A percentile compares a stretch with the other conserved stretches of the same genome.
Evolutionary conservation across 2,329 filamentous ascomycete species (phyloP).

Genomic region (Periglandula ipomoeae): DNA sequence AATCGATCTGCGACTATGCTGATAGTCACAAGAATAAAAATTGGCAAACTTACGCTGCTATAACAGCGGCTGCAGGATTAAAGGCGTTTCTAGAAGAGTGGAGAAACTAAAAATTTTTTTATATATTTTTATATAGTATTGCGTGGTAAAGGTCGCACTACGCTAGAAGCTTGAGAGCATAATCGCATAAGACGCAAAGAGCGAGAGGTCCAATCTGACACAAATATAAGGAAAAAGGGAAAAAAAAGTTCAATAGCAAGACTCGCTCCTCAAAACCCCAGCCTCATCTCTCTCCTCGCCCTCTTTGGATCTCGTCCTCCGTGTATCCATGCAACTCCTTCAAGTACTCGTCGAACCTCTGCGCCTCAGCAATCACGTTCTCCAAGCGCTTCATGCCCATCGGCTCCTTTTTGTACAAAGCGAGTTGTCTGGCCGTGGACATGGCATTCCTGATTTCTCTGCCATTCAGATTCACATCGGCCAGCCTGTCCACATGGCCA

Average conservation of each 20-base stretch:
- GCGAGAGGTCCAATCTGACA: too few relatives aligned
- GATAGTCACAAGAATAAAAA: slow-evolving; percentile 28
- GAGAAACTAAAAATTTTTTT: not conserved
- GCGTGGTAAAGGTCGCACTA: too few relatives aligned
- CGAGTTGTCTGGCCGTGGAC: not conserved
- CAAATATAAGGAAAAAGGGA: too few relatives aligned
- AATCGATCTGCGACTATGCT: slow-evolving; percentile 28
- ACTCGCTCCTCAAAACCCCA: too few relatives aligned
- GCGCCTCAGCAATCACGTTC: not conserved
- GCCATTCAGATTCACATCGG: not conserved
- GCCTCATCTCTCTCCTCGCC: not conserved
- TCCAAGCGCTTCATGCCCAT: not conserved
- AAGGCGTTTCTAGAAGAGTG: slow-evolving; percentile 7
- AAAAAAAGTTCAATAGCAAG: too few relatives aligned
- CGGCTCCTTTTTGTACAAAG: not conserved
- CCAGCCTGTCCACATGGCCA: not conserved
- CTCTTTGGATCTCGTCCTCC: not conserved
- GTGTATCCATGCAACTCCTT: not conserved
- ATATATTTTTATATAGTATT: not conserved
- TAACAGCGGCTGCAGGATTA: slow-evolving; percentile 12
- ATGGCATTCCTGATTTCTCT: not conserved
- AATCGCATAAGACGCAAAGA: too few relatives aligned
- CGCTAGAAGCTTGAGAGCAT: too few relatives aligned
- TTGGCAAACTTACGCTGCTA: slow-evolving; percentile 14
- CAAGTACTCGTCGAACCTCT: not conserved